Percentiles rank a stretch among this genome's conserved stretches.
Evolutionary conservation across 1,284 basidiomycete genomes (phyloP).

Genomic region (Phylloboletellus chloephorus): DNA sequence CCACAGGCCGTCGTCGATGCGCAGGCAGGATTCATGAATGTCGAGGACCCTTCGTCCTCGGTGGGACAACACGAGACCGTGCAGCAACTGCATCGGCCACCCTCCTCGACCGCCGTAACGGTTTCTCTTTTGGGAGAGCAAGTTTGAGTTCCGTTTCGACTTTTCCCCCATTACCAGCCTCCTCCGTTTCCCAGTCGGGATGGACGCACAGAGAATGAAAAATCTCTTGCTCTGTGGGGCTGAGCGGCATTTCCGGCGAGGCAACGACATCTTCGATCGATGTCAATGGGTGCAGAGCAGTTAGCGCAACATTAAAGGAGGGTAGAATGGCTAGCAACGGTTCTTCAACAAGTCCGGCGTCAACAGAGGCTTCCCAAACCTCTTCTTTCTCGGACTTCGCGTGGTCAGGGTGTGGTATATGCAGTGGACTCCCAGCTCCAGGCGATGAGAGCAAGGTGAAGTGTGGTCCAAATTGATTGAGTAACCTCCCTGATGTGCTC

Average conservation of each 20-base stretch:
- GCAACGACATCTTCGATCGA: slow-evolving; percentile 10
- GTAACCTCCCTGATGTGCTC: slow-evolving; percentile 39
- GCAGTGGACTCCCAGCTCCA: slow-evolving; percentile 14
- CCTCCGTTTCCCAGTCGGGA: slow-evolving; percentile 51
- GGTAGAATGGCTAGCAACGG: slow-evolving; percentile 25
- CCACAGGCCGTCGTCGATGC: not conserved
- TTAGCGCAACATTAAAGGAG: slow-evolving; percentile 28
- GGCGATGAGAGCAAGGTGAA: slow-evolving; percentile 25
- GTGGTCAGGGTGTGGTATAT: slow-evolving; percentile 6
- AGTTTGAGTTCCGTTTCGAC: slow-evolving; percentile 1
- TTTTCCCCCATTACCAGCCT: slow-evolving; percentile 10
- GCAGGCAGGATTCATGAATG: slow-evolving; percentile 21
- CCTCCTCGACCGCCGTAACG: slow-evolving; percentile 59
- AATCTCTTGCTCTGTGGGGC: slow-evolving; percentile 64
- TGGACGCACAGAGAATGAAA: slow-evolving; percentile 57
- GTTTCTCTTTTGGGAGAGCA: slow-evolving; percentile 11
- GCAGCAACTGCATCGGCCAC: slow-evolving; percentile 55
- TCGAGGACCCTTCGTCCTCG: slow-evolving; percentile 26
- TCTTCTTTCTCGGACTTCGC: slow-evolving; percentile 10
- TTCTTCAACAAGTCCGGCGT: slow-evolving; percentile 25
- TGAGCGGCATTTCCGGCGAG: slow-evolving; percentile 46
- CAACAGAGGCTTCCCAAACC: slow-evolving; percentile 19
- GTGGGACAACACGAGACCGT: slow-evolving; percentile 34
- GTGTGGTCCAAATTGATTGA: slow-evolving; percentile 49
- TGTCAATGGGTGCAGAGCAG: slow-evolving; percentile 22